Percentiles rank a stretch among this genome's conserved stretches.
These are phyloP conservation scores for Phoma sp. DNA, from an alignment of 2,329 filamentous ascomycete genomes.

Conservation along the genomic window DNA sequence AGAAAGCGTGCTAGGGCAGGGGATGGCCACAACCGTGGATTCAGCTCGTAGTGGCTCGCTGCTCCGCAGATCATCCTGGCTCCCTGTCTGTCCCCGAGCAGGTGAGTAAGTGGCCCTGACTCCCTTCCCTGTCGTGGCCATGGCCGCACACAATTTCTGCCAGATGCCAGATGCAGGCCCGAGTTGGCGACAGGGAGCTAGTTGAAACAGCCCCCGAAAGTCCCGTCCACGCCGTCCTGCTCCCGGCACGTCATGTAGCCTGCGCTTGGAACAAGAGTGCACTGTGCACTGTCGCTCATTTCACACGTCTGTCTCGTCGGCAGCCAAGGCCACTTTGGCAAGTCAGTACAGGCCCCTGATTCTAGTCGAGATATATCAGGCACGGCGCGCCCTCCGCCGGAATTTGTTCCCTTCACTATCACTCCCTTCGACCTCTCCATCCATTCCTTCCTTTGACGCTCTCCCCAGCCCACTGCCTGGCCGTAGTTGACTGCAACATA, in stretches of 20 bases:
- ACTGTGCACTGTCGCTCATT: slow-evolving; percentile 48
- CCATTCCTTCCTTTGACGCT: slow-evolving; percentile 28
- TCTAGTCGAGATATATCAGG: slow-evolving; percentile 40
- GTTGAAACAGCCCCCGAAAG: slow-evolving; percentile 49
- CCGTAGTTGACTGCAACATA: slow-evolving; percentile 36
- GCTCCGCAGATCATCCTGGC: slow-evolving; percentile 37
- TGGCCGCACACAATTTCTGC: slow-evolving; percentile 32
- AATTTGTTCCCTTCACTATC: slow-evolving; percentile 31
- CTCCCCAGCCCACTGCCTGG: slow-evolving; percentile 35
- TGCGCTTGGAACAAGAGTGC: slow-evolving; percentile 44
- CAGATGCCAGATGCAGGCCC: slow-evolving; percentile 31
- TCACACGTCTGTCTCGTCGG: slow-evolving; percentile 46
- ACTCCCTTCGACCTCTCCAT: slow-evolving; percentile 35
- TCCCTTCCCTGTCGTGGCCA: neutral
- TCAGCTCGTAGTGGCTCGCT: slow-evolving; percentile 15
- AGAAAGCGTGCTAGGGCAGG: slow-evolving; percentile 9
- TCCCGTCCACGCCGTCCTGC: slow-evolving; percentile 33
- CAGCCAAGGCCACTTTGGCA: slow-evolving; percentile 42
- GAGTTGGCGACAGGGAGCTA: slow-evolving; percentile 37
- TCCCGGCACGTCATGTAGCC: slow-evolving; percentile 50
- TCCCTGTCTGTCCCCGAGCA: slow-evolving; percentile 18
- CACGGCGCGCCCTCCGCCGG: slow-evolving; percentile 33
- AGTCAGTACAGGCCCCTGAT: slow-evolving; percentile 41
- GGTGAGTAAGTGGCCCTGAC: too few relatives aligned
- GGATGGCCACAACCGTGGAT: slow-evolving; percentile 31